These are phyloP conservation scores for Theileria annulata DNA, from an alignment of 169 alveolate genomes.

Conservation along the genomic window DNA sequence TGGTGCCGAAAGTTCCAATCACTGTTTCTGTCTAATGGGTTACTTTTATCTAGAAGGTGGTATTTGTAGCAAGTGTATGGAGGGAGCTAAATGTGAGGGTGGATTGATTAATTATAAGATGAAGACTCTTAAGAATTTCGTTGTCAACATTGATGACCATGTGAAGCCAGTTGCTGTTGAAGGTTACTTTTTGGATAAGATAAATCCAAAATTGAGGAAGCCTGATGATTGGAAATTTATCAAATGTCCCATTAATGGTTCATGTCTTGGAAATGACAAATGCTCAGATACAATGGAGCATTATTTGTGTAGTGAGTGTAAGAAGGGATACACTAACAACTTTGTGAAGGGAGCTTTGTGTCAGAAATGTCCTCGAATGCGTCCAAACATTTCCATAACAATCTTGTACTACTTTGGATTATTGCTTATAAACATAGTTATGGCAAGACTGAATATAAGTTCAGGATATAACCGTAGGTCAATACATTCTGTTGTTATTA, in stretches of 20 bases:
- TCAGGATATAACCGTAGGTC: slow-evolving; percentile 85
- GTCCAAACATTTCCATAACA: slow-evolving; percentile 52
- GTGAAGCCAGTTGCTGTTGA: slow-evolving; percentile 77
- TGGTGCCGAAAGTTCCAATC: slow-evolving; percentile 78
- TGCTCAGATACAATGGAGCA: slow-evolving; percentile 79
- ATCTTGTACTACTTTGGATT: slow-evolving; percentile 66
- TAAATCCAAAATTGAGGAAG: slow-evolving; percentile 58
- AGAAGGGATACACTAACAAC: slow-evolving; percentile 78
- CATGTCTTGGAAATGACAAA: slow-evolving; percentile 75
- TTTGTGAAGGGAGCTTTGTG: slow-evolving; percentile 73
- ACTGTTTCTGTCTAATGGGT: slow-evolving; percentile 81
- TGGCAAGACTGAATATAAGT: slow-evolving; percentile 81
- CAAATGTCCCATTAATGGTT: slow-evolving; percentile 78
- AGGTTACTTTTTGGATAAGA: slow-evolving; percentile 78
- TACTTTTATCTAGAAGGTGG: slow-evolving; percentile 73
- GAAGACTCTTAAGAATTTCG: slow-evolving; percentile 45
- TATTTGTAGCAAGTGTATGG: slow-evolving; percentile 79
- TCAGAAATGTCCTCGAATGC: slow-evolving; percentile 71
- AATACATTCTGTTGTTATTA: slow-evolving; percentile 83
- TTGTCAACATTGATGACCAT: slow-evolving; percentile 69
- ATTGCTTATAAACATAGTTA: slow-evolving; percentile 75
- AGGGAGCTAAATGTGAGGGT: slow-evolving; percentile 81
- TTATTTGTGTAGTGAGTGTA: slow-evolving; percentile 82
- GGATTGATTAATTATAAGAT: slow-evolving; percentile 55
- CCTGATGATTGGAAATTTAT: slow-evolving; percentile 83